Evolutionary conservation across 345 rosid genomes (phyloP), one percentile per base, ranked within the genome.

Genomic region (Eucalyptus regnans): DNA sequence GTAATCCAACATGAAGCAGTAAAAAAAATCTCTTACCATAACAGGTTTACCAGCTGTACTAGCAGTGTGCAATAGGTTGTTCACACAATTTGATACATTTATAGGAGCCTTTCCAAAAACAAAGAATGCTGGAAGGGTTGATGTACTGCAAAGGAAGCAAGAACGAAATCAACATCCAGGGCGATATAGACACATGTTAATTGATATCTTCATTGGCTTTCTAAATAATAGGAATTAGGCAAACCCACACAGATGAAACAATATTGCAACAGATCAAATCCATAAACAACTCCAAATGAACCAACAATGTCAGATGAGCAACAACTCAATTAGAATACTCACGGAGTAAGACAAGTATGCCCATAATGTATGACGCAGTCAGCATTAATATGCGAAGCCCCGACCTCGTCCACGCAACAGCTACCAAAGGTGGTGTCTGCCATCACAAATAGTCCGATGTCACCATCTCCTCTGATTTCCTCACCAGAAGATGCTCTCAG

Each of bases 321-420:
- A 29, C 20, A 20, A n/a, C 11, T 76, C 37, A 25, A 68, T 12
- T 52, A 71, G 76, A 86, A 49, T 60, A 92, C 98, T 94, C 86
- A 97, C 99, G 98, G 98, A 94, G 98, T 97, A 51, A 96, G 97
- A 90, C 99, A 97, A 2, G 99, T 93, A 86, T 96, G 99, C 29
- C 99, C 99, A 54, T 96, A 97, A 91, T 97, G 99, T 37, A 96
- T 91, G 88, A 97, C 98, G 76, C 99, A 97, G 20, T 96, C 93
- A 44, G 98, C 93, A 93, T 93, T 90, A 89, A 93, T 87, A 89
- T 93, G 99, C 9, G 96, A 93, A 60, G 99, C 99, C 88, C 95
- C 99, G 23, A 96, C 97, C 92, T 97, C 99, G 87, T 96, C 99
- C 68, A 96, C 92, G 52, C 99, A 97, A 88, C 99, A 97, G 84